phyloP scores from a whole-genome alignment of 208 protist species.

The Trypanosomatidae sp. region DNA sequence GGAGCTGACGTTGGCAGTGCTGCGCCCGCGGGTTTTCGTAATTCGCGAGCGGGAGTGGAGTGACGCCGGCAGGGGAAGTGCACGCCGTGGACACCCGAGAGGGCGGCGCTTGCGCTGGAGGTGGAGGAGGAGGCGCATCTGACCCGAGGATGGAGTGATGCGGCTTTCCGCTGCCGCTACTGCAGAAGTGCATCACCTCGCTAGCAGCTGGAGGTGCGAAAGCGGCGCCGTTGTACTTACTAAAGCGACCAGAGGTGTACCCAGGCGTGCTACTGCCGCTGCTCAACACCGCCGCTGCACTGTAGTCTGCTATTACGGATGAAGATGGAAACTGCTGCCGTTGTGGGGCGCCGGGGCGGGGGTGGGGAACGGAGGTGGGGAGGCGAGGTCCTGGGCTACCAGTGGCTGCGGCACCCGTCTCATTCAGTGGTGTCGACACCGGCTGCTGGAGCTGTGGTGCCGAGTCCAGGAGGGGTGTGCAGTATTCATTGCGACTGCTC shows the following conservation, averaged over 20 bases:
- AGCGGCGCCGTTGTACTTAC: constrained; percentile 13
- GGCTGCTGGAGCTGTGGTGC: constrained; percentile 8
- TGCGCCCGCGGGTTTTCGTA: background rate
- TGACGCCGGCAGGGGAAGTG: background rate
- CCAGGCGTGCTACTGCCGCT: constrained; percentile 10
- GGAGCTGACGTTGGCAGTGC: background rate
- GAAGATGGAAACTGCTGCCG: background rate
- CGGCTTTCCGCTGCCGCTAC: background rate
- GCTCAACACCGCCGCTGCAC: background rate
- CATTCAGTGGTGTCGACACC: background rate
- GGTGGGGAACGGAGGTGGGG: background rate
- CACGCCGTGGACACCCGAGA: background rate
- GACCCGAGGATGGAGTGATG: background rate
- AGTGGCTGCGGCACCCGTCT: background rate
- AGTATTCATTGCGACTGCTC: background rate
- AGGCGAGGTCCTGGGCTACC: background rate
- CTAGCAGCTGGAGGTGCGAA: background rate
- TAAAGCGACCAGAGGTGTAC: constrained; percentile 20
- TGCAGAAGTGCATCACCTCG: background rate
- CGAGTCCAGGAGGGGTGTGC: constrained; percentile 1
- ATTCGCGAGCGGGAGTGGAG: background rate
- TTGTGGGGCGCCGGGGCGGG: background rate
- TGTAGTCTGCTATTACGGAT: background rate
- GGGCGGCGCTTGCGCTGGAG: constrained; percentile 2
- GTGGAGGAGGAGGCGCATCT: background rate